These are phyloP conservation scores for Gonium pectorale DNA, from an alignment of 139 green algal genomes.

Conservation along the genomic window DNA sequence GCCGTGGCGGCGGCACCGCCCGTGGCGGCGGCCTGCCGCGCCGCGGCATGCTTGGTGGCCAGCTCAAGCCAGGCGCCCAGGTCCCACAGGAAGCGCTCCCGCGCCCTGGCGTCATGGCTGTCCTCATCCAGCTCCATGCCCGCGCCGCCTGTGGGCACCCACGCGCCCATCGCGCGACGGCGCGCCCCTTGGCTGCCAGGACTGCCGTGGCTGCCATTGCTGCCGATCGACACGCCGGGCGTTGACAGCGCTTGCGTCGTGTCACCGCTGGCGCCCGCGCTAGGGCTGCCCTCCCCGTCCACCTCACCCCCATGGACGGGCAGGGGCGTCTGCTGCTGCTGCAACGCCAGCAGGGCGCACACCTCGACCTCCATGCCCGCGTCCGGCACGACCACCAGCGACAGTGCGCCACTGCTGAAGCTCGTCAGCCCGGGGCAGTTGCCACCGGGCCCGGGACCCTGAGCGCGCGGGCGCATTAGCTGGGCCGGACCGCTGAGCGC, in stretches of 20 bases:
- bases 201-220: no score
- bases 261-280: no score
- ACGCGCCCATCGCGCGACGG: no score
- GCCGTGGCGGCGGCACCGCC: neutral
- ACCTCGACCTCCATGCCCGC: slow-evolving; percentile 20
- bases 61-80: slow-evolving; percentile 22
- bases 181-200: no score
- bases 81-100: slow-evolving; percentile 35
- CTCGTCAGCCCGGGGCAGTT: neutral
- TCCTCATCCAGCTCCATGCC: neutral
- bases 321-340: slow-evolving; percentile 38
- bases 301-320: neutral
- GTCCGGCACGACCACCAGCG: slow-evolving; percentile 27
- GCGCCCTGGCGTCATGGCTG: slow-evolving; percentile 7
- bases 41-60: neutral
- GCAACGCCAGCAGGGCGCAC: slow-evolving; percentile 11
- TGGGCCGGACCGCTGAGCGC: no score
- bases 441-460: no score
- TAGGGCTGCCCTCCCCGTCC: neutral
- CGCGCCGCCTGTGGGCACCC: no score
- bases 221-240: no score
- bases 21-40: neutral
- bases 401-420: slow-evolving; percentile 23
- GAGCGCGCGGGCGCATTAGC: no score
- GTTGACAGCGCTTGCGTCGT: no score